Percentiles rank a stretch among this genome's conserved stretches.
Conservation (phyloP, 257 asterid species). For the Nicotiana knightiana region DNA sequence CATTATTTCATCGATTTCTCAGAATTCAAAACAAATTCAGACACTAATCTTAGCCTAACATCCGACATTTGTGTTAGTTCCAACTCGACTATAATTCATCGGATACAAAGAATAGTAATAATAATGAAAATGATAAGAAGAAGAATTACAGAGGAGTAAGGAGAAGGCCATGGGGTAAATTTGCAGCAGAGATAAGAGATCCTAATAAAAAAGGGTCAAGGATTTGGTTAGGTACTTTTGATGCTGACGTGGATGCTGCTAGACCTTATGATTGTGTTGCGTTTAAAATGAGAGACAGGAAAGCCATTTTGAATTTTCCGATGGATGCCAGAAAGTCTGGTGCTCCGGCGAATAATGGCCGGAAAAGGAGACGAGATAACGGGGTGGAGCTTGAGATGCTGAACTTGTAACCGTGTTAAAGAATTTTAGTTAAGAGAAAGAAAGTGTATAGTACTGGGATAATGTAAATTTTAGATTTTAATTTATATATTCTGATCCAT, state of each 20-base stretch:
- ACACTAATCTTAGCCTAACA: not conserved
- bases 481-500: too few relatives aligned
- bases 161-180: conserved; percentile 91
- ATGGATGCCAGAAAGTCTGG: conserved; percentile 59
- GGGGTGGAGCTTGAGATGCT: not conserved
- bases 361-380: conserved; percentile 39
- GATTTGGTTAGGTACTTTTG: conserved; percentile 82
- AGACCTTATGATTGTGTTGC: conserved; percentile 88
- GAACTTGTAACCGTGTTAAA: not conserved
- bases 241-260: conserved; percentile 63
- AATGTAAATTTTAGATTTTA: too few relatives aligned
- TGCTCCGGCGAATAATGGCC: conserved; percentile 43
- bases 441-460: not conserved
- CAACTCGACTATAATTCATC: not conserved
- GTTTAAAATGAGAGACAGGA: conserved; percentile 70
- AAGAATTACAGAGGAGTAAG: conserved; percentile 70
- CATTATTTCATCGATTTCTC: conserved; percentile 17
- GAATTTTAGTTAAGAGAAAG: not conserved
- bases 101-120: not conserved
- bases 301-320: conserved; percentile 77
- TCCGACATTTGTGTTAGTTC: not conserved
- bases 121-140: not conserved
- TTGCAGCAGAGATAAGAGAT: conserved; percentile 86
- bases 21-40: conserved; percentile 23
- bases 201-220: conserved; percentile 68